Percentiles rank a stretch among this genome's conserved stretches.
Conservation (phyloP, 2,329 filamentous ascomycete genomes). For the Nemania bipapillata region DNA sequence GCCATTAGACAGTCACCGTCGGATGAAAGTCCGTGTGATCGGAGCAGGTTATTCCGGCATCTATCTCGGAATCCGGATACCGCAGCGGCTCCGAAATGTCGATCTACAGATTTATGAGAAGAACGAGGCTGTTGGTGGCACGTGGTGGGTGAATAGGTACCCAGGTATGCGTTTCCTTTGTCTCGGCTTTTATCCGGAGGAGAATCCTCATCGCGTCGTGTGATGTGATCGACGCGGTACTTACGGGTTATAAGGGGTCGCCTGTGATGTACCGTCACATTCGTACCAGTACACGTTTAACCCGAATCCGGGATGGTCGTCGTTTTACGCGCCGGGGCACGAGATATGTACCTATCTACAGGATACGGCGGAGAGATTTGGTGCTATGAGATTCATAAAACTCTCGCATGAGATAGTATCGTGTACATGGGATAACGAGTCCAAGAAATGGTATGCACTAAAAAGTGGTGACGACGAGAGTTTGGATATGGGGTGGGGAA, state of each 20-base stretch:
- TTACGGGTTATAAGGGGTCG: slow-evolving; percentile 45
- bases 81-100: slow-evolving; percentile 51
- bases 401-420: slow-evolving; percentile 56
- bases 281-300: slow-evolving; percentile 68
- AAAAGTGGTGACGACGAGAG: not conserved
- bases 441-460: slow-evolving; percentile 54
- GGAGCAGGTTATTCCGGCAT: slow-evolving; percentile 54
- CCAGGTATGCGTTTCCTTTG: slow-evolving; percentile 43
- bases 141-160: slow-evolving; percentile 55
- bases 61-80: slow-evolving; percentile 52
- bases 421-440: slow-evolving; percentile 55
- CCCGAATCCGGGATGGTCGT: slow-evolving; percentile 65
- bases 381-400: slow-evolving; percentile 60
- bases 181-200: not conserved
- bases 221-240: not conserved
- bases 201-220: not conserved
- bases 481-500: not conserved
- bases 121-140: slow-evolving; percentile 53
- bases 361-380: slow-evolving; percentile 59
- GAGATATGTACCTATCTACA: slow-evolving; percentile 64
- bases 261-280: slow-evolving; percentile 57
- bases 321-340: slow-evolving; percentile 60
- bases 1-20: slow-evolving; percentile 49
- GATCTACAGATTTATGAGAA: slow-evolving; percentile 53
- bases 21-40: slow-evolving; percentile 52